Evolutionary conservation across 1,284 basidiomycete species (phyloP).

Genomic region (Ustilago hordei): DNA sequence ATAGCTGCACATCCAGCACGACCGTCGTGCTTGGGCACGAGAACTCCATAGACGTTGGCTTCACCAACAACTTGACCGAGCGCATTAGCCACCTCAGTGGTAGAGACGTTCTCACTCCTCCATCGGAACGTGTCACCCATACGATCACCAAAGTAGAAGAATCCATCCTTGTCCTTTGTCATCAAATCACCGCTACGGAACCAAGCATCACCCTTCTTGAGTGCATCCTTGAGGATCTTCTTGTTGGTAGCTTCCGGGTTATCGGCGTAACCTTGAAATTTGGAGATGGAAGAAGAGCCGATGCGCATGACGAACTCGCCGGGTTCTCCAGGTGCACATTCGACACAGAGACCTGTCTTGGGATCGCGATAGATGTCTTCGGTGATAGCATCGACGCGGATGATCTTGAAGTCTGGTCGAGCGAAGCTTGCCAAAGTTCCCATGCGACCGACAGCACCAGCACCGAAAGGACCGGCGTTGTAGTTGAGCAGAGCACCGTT

Average conservation of each 20-base stretch:
- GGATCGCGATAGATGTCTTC: slow-evolving; percentile 68
- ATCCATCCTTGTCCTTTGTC: slow-evolving; percentile 59
- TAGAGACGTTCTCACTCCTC: slow-evolving; percentile 67
- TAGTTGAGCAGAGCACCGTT: slow-evolving; percentile 67
- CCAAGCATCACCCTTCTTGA: slow-evolving; percentile 66
- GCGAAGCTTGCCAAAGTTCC: slow-evolving; percentile 52
- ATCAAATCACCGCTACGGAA: slow-evolving; percentile 69
- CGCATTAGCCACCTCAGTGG: slow-evolving; percentile 65
- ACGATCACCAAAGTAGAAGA: slow-evolving; percentile 68
- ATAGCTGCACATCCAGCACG: slow-evolving; percentile 70
- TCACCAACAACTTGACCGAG: slow-evolving; percentile 66
- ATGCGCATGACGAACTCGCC: slow-evolving; percentile 69
- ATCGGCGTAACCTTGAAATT: slow-evolving; percentile 65
- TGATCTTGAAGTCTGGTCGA: slow-evolving; percentile 63
- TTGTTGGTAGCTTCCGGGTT: slow-evolving; percentile 67
- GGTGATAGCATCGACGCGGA: slow-evolving; percentile 68
- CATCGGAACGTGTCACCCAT: slow-evolving; percentile 69
- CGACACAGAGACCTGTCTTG: slow-evolving; percentile 65
- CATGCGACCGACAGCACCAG: slow-evolving; percentile 68
- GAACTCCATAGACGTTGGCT: slow-evolving; percentile 69
- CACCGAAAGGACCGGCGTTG: slow-evolving; percentile 67
- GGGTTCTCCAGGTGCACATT: slow-evolving; percentile 58
- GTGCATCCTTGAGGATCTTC: slow-evolving; percentile 68
- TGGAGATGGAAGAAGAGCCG: slow-evolving; percentile 40
- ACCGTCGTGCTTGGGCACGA: slow-evolving; percentile 69